Evolutionary conservation across 441 rosid genomes (phyloP), one percentile per base, ranked within the genome.

Genomic region (Melastoma candidum): DNA sequence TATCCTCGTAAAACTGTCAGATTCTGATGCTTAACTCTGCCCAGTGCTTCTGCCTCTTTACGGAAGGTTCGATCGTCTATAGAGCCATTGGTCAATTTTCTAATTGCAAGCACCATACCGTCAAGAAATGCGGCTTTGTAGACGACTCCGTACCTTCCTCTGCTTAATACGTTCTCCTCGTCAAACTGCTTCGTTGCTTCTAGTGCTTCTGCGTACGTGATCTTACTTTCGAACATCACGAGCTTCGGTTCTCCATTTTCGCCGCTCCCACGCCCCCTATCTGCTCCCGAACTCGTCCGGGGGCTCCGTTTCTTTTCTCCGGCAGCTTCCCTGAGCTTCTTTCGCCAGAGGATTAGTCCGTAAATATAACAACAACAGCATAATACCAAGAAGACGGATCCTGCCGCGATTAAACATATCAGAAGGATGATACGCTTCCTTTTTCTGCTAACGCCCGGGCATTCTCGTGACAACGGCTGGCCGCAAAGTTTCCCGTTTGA

Each of bases 91-190:
- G 84, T 81, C 24, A 89, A 77, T 44, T 90, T 83, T 7, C 93
- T 86, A 22, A 93, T 62, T 3, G 99, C 78, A 51, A 89, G 89
- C 56, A 93, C 97, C 95, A 84, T 89, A 51, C 99, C 99, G 1
- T 93, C 97, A 69, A 79, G 71, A 80, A 89, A 65, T 64, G 77
- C 74, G 22, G 95, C 96, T 67, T 93, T 93, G 84, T 86, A 93
- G 2, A 93, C 83, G 46, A 93, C 63, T 24, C 97, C 97, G 3
- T 77, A 83, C 54, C 87, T 73, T 59, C 84, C 82, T 51, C 87
- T 27, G 69, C 78, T 76, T 53, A 80, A 57, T 6, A 84, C 92
- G 44, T 84, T 84, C 53, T 84, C 92, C 68, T 84, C 92, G 3
- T 81, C 87, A 39, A 83, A 81, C 46, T 83, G 85, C 54, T 85